Evolutionary conservation across 2,329 filamentous ascomycete species (phyloP).

Genomic region (Xenosphaeropsis pyriputrescens): DNA sequence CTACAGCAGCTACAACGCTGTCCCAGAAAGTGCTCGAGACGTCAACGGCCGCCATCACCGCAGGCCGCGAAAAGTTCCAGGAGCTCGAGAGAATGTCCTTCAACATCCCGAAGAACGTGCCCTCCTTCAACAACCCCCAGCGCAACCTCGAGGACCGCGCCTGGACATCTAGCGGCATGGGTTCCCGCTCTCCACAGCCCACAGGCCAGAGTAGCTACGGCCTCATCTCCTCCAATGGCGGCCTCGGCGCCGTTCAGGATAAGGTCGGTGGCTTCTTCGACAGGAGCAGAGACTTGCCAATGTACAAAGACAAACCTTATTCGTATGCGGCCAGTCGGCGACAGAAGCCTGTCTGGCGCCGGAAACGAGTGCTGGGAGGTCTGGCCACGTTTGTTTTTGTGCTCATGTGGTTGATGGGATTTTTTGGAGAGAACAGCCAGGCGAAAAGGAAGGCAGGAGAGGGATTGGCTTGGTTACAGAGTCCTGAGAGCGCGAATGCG

Average conservation of each 20-base stretch:
- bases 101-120: conserved; percentile 53
- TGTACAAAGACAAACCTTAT: conserved; percentile 99
- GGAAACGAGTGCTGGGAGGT: conserved; percentile 43
- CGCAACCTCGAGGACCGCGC: conserved; percentile 49
- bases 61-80: conserved; percentile 21
- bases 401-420: conserved; percentile 54
- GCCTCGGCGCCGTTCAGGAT: conserved; percentile 40
- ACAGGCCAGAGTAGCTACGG: conserved; percentile 6
- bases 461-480: conserved; percentile 42
- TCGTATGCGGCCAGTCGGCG: conserved; percentile 46
- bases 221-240: conserved; percentile 11
- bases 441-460: conserved; percentile 20
- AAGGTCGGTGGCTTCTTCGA: conserved; percentile 53
- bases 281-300: conserved; percentile 50
- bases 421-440: conserved; percentile 26
- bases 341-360: conserved; percentile 42
- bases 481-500: conserved; percentile 26
- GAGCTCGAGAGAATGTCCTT: conserved; percentile 42
- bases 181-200: conserved; percentile 18
- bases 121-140: conserved; percentile 50
- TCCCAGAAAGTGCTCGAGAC: conserved; percentile 33
- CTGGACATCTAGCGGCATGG: conserved; percentile 41
- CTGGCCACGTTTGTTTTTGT: conserved; percentile 35
- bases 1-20: conserved; percentile 27
- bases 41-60: conserved; percentile 28